phyloP scores from a whole-genome alignment of 2,329 filamentous ascomycete species.

The Aspergillus sp. region DNA sequence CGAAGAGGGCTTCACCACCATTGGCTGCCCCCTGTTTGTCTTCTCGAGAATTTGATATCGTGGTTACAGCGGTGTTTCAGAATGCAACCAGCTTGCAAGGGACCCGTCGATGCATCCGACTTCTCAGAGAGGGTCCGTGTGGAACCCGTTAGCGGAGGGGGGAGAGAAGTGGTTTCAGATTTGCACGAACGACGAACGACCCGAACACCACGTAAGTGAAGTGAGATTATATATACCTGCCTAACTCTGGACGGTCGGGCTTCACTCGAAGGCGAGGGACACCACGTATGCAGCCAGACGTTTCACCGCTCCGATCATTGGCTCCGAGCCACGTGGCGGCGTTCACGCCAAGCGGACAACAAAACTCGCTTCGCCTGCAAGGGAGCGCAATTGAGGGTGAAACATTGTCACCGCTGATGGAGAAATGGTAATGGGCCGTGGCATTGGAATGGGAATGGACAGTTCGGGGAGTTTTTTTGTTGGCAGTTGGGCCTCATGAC shows the following conservation, averaged over 20 bases:
- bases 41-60: slow-evolving; percentile 2
- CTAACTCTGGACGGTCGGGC: slow-evolving; percentile 1
- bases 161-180: neutral
- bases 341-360: slow-evolving; percentile 11
- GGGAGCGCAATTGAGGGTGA: neutral
- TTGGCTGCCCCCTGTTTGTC: neutral
- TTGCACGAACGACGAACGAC: neutral
- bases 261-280: neutral
- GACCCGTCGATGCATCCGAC: neutral
- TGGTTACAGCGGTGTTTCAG: slow-evolving; percentile 16
- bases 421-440: neutral
- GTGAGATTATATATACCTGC: neutral
- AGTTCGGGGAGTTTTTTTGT: neutral
- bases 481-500: slow-evolving; percentile 1
- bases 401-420: neutral
- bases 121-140: neutral
- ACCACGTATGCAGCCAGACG: neutral
- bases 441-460: neutral
- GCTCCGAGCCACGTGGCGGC: slow-evolving; percentile 14
- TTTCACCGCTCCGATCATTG: slow-evolving; percentile 12
- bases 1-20: neutral
- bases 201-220: neutral
- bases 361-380: slow-evolving; percentile 7
- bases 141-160: neutral
- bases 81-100: slow-evolving; percentile 6